Base-by-base conservation (phyloP, 345 rosid species). In the Populus nigra region DNA sequence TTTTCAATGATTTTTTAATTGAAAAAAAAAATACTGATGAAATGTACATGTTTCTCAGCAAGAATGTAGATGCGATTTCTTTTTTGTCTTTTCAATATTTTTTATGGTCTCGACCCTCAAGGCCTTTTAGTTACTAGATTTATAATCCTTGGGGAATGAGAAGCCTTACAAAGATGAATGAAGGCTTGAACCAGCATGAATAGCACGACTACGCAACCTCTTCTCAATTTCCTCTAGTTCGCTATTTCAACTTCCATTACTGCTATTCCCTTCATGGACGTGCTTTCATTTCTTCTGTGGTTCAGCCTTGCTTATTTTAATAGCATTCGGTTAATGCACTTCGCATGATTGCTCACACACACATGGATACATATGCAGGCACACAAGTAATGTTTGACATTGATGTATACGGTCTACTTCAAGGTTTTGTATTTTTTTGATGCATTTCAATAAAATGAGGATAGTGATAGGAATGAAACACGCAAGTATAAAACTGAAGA, bases 1-100 rank as follows among this genome's bases (percentile, higher is more conserved):
- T 39, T 39, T 41, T 67, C 68, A 25, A 16, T 69, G 69, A 68
- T 7, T 43, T 70, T 76, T 50, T 73, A 70, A 35, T 31, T 72
- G 47, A 41, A 11, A 41, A 41, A 41, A 41, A 10, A 41, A 41
- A 41, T 41, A 12, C 47, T 41, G 3, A 41, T 41, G 47, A 41
- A 3, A 41, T 41, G 47, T 41, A 2, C 47, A 41, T 41, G 15
- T 10, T 41, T 41, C 15, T 2, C 41, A 29, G 47, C 36, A 69
- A 15, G 18, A 47, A 47, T 47, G 53, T 15, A 1, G 53, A 47
- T 12, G 53, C 53, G 18, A 12, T 47, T 47, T 4, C 18, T 47
- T 47, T 45, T 45, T 47, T 41, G 47, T 41, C 47, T 10, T 41
- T 41, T 41, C 10, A 41, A 41, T 10, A 41, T 10, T 41, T 33